Evolutionary conservation across 441 rosid species (phyloP).

Genomic region (Adansonia gregorii): DNA sequence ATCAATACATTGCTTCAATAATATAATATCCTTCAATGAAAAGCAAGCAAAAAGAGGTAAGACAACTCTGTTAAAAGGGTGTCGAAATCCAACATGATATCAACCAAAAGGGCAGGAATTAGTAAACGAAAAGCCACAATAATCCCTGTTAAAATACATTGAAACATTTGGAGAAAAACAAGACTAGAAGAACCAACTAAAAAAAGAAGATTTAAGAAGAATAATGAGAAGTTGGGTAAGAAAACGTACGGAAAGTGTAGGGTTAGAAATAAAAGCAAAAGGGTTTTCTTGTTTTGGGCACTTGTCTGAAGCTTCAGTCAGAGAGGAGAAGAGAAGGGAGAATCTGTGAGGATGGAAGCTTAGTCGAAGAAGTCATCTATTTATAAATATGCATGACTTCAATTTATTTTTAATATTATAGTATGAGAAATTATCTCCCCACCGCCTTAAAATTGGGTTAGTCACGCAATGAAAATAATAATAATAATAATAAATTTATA

Average conservation of each 20-base stretch:
- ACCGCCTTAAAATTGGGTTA: no score
- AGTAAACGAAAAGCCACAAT: neutral
- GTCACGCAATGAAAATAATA: no score
- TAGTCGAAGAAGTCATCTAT: neutral
- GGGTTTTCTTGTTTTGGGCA: neutral
- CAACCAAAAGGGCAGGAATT: neutral
- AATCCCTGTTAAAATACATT: neutral
- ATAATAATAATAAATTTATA: no score
- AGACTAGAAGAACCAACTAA: neutral
- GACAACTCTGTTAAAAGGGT: neutral
- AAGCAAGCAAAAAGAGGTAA: no score
- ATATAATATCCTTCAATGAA: no score
- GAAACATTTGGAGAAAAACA: neutral
- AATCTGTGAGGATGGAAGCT: neutral
- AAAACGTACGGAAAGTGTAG: neutral
- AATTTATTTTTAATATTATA: no score
- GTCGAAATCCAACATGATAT: neutral
- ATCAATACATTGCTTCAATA: no score
- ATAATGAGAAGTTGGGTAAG: neutral
- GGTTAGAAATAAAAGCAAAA: neutral
- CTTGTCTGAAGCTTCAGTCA: neutral
- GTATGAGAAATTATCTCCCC: no score
- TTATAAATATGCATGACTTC: no score
- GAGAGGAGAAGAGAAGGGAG: neutral
- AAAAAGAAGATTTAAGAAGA: neutral